phyloP scores from a whole-genome alignment of 352 stramenopile genomes.

The Plasmopara viticola region DNA sequence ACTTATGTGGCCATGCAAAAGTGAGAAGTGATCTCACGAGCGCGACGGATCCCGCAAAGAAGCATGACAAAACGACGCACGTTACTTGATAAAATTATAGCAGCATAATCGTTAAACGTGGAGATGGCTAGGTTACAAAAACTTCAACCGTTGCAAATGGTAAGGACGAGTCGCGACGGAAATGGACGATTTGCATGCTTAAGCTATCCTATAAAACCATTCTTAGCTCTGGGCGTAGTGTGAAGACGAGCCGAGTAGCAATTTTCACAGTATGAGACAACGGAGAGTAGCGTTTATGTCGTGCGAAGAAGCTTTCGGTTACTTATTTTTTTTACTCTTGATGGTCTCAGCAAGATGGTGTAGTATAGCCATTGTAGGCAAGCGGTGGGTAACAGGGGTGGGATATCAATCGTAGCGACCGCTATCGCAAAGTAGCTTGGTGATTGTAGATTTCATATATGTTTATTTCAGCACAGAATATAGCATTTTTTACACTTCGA shows the following conservation, averaged over 20 bases:
- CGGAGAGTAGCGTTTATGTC: constrained; percentile 10
- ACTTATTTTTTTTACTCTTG: constrained; percentile 4
- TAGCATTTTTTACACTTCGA: too few relatives aligned
- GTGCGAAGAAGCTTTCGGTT: constrained; percentile 19
- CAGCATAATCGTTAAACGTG: constrained; percentile 14
- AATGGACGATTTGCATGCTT: not conserved
- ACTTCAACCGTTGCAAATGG: constrained; percentile 26
- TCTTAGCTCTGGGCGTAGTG: not conserved
- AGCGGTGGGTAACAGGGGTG: too few relatives aligned
- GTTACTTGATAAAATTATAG: constrained; percentile 22
- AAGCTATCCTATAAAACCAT: not conserved
- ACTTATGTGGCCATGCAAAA: constrained; percentile 3
- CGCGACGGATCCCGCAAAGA: constrained; percentile 12
- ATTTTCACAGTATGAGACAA: constrained; percentile 24
- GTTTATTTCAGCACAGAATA: too few relatives aligned
- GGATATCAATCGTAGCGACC: too few relatives aligned
- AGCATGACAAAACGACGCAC: constrained; percentile 19
- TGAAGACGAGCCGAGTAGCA: constrained; percentile 7
- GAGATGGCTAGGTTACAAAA: constrained; percentile 1
- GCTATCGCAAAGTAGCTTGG: too few relatives aligned
- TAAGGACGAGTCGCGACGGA: constrained; percentile 10
- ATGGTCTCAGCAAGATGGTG: constrained; percentile 4
- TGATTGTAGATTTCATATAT: too few relatives aligned
- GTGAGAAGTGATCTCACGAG: constrained; percentile 15
- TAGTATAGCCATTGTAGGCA: constrained; percentile 10